Base-by-base conservation (phyloP, 208 protist genomes). In the Acanthamoeba lenticulata region DNA sequence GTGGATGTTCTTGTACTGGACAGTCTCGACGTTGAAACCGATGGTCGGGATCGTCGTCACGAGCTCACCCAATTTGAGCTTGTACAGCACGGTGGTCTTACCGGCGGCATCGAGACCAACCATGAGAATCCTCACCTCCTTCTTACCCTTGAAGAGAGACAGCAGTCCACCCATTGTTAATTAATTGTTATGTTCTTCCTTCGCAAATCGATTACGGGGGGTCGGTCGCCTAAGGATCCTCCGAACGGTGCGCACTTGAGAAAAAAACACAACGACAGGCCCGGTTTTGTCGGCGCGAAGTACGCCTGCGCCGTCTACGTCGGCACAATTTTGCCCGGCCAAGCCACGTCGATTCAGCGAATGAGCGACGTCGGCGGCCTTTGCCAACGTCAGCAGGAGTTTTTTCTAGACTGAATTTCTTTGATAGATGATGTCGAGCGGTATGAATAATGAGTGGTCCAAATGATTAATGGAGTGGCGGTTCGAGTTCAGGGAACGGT, bases 21-120 rank as follows among this genome's bases (percentile, higher is more conserved):
- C 95, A 13, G 97, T 97, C 94, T 99, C 98, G 86, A 99, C 98
- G 97, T 99, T 99, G 95, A 99, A 97, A 11, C 99, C 97, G 36
- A 88, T 88, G 29, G 79, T 88, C 27, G 79, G 79, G 44, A 88
- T 88, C 44, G 79, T 62, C 13, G 79, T 38, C 32, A 60, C 79
- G 36, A 62, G 44, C 79, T 88, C 79, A 40, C 52, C 45, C 45
- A 49, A 34, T 40, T 49, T 62, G 44, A 88, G 42, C 52, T 88
- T 88, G 45, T 62, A 88, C n/a, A 88, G 36, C 29, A 88, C 52
- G 36, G 79, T 62, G 29, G 79, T 88, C 79, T 88, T 89, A 67
- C 81, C 81, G 11, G 81, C 81, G 81, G 49, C 81, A 90, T 90
- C 81, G 49, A 90, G 55, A 90, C 81, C 81, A 11, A 90, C 45